Conservation (phyloP, 495 filamentous ascomycete genomes). For the Rhypophila decipiens region DNA sequence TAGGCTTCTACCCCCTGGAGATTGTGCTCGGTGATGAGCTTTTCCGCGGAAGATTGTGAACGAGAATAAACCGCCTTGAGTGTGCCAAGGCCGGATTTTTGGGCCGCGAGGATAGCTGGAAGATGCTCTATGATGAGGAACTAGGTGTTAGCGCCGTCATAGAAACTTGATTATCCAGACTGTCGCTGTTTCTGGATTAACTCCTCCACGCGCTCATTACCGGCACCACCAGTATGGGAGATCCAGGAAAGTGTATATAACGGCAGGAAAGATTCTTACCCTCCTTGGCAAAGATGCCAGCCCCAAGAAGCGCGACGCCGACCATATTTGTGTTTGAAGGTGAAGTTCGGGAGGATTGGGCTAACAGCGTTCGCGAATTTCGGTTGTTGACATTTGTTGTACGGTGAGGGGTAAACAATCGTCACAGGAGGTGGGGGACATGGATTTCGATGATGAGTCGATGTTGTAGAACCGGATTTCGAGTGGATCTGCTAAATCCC, state of each 20-base stretch:
- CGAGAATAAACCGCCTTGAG: constrained; percentile 61
- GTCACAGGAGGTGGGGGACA: too few relatives aligned
- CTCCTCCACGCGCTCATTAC: too few relatives aligned
- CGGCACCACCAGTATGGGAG: background rate
- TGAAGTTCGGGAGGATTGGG: background rate
- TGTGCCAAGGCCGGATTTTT: constrained; percentile 24
- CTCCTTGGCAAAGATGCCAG: constrained; percentile 46
- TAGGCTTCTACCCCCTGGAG: constrained; percentile 39
- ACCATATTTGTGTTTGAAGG: constrained; percentile 28
- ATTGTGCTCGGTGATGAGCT: constrained; percentile 24
- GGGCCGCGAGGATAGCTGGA: constrained; percentile 43
- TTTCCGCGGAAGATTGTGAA: constrained; percentile 38
- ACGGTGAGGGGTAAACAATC: background rate
- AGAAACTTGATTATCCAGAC: background rate
- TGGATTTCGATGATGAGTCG: too few relatives aligned
- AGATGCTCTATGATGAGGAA: constrained; percentile 25
- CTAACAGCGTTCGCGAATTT: too few relatives aligned
- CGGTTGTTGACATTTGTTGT: background rate
- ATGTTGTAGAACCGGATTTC: too few relatives aligned
- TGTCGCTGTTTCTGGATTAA: too few relatives aligned
- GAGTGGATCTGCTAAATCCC: too few relatives aligned
- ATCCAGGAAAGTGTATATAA: constrained; percentile 1
- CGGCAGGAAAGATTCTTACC: constrained; percentile 19
- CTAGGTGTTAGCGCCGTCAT: background rate
- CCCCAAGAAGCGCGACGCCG: constrained; percentile 61